Evolutionary conservation across 352 stramenopile genomes (phyloP), one percentile per base, ranked within the genome.

Genomic region (Globisporangium orthogonon): DNA sequence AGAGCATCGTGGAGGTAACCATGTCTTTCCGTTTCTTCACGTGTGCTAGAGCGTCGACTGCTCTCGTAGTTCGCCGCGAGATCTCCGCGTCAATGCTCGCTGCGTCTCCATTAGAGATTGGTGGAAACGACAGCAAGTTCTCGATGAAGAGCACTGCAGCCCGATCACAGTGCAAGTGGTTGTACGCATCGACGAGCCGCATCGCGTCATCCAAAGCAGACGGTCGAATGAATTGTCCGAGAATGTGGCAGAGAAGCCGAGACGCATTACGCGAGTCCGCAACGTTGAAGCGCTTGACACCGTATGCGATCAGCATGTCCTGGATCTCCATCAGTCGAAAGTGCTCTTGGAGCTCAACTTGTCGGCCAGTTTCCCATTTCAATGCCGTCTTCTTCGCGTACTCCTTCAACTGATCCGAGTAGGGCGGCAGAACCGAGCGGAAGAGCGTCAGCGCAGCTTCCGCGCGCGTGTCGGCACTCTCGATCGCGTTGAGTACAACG

Each of bases 291-390:
- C 69, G 67, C 31, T 70, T 78, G 10, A 89, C 66, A 3, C 63
- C 78, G 58, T 91, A 91, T 4, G 58, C 68, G 0, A 68, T 73
- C 2, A 91, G 54, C 81, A 91, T 89, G 53, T 88, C 78, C 68
- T 89, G 78, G 17, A 91, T 86, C 28, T 89, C 66, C 81, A 91
- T 89, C 30, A 89, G 56, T 9, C 78, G 74, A 23, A 87, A 65
- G 52, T 81, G 71, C 51, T 88, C 76, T 69, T 86, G 58, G 17
- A 91, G 72, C 45, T 73, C 70, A 58, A 86, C 70, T 35, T 73
- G 64, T 3, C 68, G 67, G 4, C 63, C 61, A 1, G 78, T 69
- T n/a, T 76, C 70, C 78, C 74, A 87, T 9, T 37, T 50, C 13
- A 66, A 54, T 7, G 55, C 62, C 15, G 60, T 71, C 3, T 61